These are phyloP conservation scores for Kodamaea derodonti DNA, from an alignment of 1,139 yeast genomes.

Conservation along the genomic window DNA sequence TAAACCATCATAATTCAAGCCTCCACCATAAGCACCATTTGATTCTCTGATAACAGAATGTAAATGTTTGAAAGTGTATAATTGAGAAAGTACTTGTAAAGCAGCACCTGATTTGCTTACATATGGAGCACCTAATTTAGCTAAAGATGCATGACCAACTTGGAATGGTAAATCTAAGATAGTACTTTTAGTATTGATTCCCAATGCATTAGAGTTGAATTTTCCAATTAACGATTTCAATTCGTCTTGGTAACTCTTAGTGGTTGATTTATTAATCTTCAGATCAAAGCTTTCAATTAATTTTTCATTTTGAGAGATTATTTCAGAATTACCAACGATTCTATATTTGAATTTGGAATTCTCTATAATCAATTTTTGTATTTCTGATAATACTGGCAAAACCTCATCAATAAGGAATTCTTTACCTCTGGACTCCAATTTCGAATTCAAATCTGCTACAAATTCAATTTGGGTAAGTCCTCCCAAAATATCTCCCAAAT, in stretches of 20 bases:
- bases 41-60: slow-evolving; percentile 91
- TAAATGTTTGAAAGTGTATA: slow-evolving; percentile 76
- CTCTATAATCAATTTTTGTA: slow-evolving; percentile 45
- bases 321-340: slow-evolving; percentile 53
- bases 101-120: slow-evolving; percentile 75
- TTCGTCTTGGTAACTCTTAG: background rate
- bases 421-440: slow-evolving; percentile 50
- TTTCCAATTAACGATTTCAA: slow-evolving; percentile 6
- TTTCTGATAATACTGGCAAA: slow-evolving; percentile 59
- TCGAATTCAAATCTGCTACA: slow-evolving; percentile 54
- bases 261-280: slow-evolving; percentile 3
- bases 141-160: slow-evolving; percentile 77
- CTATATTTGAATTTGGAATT: slow-evolving; percentile 44
- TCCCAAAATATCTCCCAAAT: slow-evolving; percentile 57
- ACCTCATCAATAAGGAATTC: slow-evolving; percentile 49
- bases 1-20: slow-evolving; percentile 76
- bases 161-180: slow-evolving; percentile 80
- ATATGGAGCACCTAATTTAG: slow-evolving; percentile 66
- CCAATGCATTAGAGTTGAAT: slow-evolving; percentile 11
- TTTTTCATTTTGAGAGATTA: slow-evolving; percentile 39
- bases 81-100: slow-evolving; percentile 74
- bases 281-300: slow-evolving; percentile 35
- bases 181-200: slow-evolving; percentile 22
- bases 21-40: slow-evolving; percentile 98
- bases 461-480: slow-evolving; percentile 79